Base-by-base conservation (phyloP, 805 yeast species). In the Pichia rugopelliculosa region DNA sequence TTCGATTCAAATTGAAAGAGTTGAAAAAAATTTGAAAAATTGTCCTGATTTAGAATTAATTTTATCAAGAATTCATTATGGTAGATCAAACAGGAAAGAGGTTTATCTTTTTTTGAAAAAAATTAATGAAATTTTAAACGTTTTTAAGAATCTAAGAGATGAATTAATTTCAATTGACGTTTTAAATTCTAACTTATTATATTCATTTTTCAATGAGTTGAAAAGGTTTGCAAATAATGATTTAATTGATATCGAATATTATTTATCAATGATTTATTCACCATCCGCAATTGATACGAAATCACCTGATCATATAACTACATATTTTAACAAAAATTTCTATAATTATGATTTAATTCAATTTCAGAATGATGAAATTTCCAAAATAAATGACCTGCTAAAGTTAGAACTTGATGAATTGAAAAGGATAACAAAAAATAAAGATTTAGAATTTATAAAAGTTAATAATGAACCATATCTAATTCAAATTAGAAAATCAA, bases 401-500 rank as follows among this genome's bases (percentile, higher is more conserved):
- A 63, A 74, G 0, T 66, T 63, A 0, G 90, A 85, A 52, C 65
- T 90, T n/a, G 51, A 54, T 2, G 53, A 56, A 0, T 69, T 85
- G 3, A 67, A 77, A 42, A 58, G 50, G 1, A 42, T 71, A 0
- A 61, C 87, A 25, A 49, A 45, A 21, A 52, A 52, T 37, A 47
- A 43, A 20, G 47, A 44, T 24, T 36, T 52, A 20, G 43, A 52
- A 39, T 52, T 41, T 47, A 18, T 41, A 2, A 44, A 49, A 34
- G 34, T 45, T 2, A 42, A 23, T 44, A 82, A 79, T 45, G 85
- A 83, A 20, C 83, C 87, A 2, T 85, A 82, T 58, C 67, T 90
- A 42, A 73, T 93, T 21, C 96, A 90, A 57, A 81, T 91, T 0
- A 68, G 87, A 39, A 80, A 81, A 52, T 65, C 75, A 12, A 76